phyloP scores from a whole-genome alignment of 768 basidiomycete genomes.

The Ramaria sp. region DNA sequence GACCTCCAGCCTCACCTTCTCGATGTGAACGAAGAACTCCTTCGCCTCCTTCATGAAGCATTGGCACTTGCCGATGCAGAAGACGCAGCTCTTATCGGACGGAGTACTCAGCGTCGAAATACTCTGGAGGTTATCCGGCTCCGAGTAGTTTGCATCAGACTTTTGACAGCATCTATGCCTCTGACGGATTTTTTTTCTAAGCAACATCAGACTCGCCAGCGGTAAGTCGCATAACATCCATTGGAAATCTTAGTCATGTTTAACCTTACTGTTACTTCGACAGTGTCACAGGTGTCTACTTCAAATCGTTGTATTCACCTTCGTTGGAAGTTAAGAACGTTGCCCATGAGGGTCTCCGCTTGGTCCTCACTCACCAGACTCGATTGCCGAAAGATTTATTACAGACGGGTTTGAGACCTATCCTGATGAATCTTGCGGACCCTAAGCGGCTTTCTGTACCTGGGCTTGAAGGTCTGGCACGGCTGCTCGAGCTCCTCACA shows the following conservation, averaged over 20 bases:
- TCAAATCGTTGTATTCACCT: conserved; percentile 94
- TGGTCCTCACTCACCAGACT: conserved; percentile 81
- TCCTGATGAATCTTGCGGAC: conserved; percentile 95
- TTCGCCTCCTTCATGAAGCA: conserved; percentile 86
- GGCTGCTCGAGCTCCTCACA: conserved; percentile 85
- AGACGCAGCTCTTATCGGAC: conserved; percentile 68
- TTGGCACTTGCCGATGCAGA: conserved; percentile 94
- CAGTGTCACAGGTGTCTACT: conserved; percentile 92
- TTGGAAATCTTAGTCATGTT: not conserved
- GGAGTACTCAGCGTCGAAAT: conserved; percentile 67
- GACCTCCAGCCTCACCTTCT: conserved; percentile 81
- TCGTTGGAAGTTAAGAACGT: conserved; percentile 89
- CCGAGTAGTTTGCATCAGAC: conserved; percentile 85
- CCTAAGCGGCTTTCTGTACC: conserved; percentile 87
- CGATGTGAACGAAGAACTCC: conserved; percentile 85
- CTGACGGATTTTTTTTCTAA: conserved; percentile 87
- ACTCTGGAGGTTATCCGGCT: conserved; percentile 77
- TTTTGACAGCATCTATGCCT: conserved; percentile 90
- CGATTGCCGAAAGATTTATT: conserved; percentile 91
- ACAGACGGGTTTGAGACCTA: conserved; percentile 91
- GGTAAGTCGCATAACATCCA: conserved; percentile 32
- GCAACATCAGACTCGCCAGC: conserved; percentile 75
- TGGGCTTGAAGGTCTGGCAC: conserved; percentile 87
- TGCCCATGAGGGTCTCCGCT: conserved; percentile 84
- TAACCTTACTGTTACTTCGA: conserved; percentile 5